Percentiles rank a stretch among this genome's conserved stretches.
phyloP scores from a whole-genome alignment of 768 basidiomycete species.

The Ramaria rubella region DNA sequence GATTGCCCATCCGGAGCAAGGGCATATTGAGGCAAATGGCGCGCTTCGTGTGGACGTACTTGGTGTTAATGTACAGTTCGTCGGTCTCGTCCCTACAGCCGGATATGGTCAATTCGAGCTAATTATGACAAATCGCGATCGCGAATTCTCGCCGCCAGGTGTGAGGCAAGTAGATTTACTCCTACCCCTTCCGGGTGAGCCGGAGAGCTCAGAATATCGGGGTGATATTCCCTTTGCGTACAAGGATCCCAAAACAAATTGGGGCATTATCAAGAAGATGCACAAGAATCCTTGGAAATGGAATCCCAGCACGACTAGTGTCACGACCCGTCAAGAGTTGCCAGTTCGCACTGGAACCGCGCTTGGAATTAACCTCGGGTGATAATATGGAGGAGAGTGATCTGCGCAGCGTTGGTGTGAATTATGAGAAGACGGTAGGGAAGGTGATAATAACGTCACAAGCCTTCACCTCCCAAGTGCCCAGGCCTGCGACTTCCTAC shows the following conservation, averaged over 20 bases:
- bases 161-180: neutral
- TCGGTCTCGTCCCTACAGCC: neutral
- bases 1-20: neutral
- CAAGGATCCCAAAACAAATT: neutral
- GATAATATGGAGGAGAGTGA: too few relatives aligned
- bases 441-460: too few relatives aligned
- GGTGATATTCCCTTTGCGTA: neutral
- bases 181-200: neutral
- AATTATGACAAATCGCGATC: neutral
- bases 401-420: too few relatives aligned
- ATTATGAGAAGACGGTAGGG: too few relatives aligned
- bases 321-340: too few relatives aligned
- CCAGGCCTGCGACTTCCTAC: too few relatives aligned
- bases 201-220: neutral
- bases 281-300: too few relatives aligned
- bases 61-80: neutral
- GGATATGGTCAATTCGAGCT: neutral
- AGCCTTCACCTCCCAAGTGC: too few relatives aligned
- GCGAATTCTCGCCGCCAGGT: neutral
- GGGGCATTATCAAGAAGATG: neutral
- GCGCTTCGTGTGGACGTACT: neutral
- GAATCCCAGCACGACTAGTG: too few relatives aligned
- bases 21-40: neutral
- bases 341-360: too few relatives aligned
- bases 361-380: too few relatives aligned